Base-by-base conservation (phyloP, 257 asterid species). In the Nicotiana sylvestris region DNA sequence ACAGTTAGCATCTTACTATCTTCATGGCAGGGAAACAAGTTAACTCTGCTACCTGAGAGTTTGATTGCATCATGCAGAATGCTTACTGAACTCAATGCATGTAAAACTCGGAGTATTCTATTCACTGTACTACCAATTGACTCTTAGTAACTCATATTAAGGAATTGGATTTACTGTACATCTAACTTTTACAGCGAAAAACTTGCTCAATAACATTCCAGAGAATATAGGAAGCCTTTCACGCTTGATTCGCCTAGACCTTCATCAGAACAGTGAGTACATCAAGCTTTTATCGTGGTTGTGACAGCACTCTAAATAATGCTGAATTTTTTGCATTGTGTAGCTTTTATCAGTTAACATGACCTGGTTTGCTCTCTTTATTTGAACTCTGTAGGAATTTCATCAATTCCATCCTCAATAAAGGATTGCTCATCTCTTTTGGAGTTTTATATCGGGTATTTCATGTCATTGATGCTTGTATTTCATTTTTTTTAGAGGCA, bases 41-140 rank as follows among this genome's bases (percentile, higher is more conserved):
- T 96, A 83, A 89, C 86, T 82, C 55, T 46, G 82, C 88, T 96
- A 76, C 86, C 97, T 21, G 83, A 90, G 81, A 88, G 85, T 87
- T 57, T 94, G 83, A 88, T 93, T 85, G 90, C 97, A 82, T 92
- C 98, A 69, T 94, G 98, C 90, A 87, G 89, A 49, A 86, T 85
- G 93, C 97, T 96, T 85, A 91, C 87, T 77, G 99, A 96, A 86
- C 92, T 96, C 82, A 93, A 94, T 82, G 99, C 98, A 86, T 92
- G 99, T 96, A 96, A 86, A 66, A 51, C 81, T 62, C 80, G 82
- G 82, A 18, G 17, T 66, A 83, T 81, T 55, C 76, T 70, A 6
- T 4, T n/a, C 29, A 27, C 33, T 33, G 15, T 58, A 11, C 61
- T 69, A n/a, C 27, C 65, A 39, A 18, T 66, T 29, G 53, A 49